Base-by-base conservation (phyloP, 257 asterid species). In the Henckelia pumila region DNA sequence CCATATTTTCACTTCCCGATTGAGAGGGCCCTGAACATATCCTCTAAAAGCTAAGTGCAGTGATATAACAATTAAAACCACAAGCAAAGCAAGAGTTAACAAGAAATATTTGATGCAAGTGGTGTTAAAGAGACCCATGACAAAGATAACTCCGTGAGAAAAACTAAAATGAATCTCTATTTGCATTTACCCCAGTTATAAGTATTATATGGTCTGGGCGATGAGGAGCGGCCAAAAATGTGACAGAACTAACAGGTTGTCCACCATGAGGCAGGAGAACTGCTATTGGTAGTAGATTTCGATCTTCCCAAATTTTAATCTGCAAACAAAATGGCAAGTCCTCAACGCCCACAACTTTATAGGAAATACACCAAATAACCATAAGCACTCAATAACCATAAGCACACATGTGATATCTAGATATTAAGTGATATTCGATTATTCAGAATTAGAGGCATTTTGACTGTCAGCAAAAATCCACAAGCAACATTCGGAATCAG, bases 301-400 rank as follows among this genome's bases (percentile, higher is more conserved):
- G 85, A 73, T 91, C 99, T 64, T 89, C 99, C 99, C 99, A 95
- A 64, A 95, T 83, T 77, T 91, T 95, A 63, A 95, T 84, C 99
- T 95, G 98, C 80, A 76, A 63, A 47, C 21, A 74, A 63, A 59
- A 30, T 63, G 33, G 70, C 56, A 3, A 26, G 23, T 47, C 53
- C 20, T 14, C 53, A 62, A 62, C 33, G 63, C 53, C 64, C 30
- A 67, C 19, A 67, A 49, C 6, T 25, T 71, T 5, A 29, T 60
- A 25, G 64, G 17, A 28, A 53, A 40, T 13, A 56, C 29, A 64
- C 24, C 52, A 69, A 56, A 44, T 22, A 69, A 47, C 23, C 62
- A 8, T 11, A 22, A 23, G 6, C 24, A n/a, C n/a, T n/a, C n/a
- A 56, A 44, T 22, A 69, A 47, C 23, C 62, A 8, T 11, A 22